Conservation (phyloP, 169 alveolate species). For the Plasmodium sp. region DNA sequence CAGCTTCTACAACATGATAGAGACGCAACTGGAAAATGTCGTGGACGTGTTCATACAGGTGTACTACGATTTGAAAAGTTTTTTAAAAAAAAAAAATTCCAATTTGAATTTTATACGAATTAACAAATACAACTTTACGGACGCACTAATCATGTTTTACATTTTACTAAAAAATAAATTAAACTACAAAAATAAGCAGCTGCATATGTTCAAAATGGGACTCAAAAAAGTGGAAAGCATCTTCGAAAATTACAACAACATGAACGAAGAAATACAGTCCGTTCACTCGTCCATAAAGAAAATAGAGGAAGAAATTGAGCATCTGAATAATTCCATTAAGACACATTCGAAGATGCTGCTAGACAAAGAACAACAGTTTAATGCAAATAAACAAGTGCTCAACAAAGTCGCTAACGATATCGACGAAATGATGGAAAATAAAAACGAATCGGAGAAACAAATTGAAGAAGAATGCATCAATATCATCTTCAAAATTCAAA, state of each 20-base stretch:
- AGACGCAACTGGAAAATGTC: constrained; percentile 31
- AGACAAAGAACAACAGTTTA: constrained; percentile 23
- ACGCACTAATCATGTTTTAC: constrained; percentile 47
- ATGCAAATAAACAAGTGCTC: constrained; percentile 20
- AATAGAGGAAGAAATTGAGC: neutral
- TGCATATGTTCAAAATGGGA: constrained; percentile 65
- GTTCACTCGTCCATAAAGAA: neutral
- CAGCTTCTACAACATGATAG: constrained; percentile 23
- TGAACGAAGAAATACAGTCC: constrained; percentile 41
- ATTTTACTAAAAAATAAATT: constrained; percentile 62
- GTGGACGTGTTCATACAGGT: constrained; percentile 50
- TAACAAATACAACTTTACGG: constrained; percentile 43
- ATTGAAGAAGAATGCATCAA: constrained; percentile 64
- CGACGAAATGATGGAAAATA: constrained; percentile 63
- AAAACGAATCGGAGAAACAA: constrained; percentile 59
- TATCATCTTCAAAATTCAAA: constrained; percentile 64
- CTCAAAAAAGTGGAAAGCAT: constrained; percentile 36
- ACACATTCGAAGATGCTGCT: constrained; percentile 1
- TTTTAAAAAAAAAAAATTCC: neutral
- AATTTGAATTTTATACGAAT: constrained; percentile 22
- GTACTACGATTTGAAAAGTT: constrained; percentile 38
- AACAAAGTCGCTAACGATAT: constrained; percentile 31
- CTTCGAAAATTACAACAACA: constrained; percentile 47
- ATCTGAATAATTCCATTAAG: constrained; percentile 15
- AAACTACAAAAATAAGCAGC: constrained; percentile 66